Base-by-base conservation (phyloP, 23 red algal genomes). In the Gracilaria domingensis region DNA sequence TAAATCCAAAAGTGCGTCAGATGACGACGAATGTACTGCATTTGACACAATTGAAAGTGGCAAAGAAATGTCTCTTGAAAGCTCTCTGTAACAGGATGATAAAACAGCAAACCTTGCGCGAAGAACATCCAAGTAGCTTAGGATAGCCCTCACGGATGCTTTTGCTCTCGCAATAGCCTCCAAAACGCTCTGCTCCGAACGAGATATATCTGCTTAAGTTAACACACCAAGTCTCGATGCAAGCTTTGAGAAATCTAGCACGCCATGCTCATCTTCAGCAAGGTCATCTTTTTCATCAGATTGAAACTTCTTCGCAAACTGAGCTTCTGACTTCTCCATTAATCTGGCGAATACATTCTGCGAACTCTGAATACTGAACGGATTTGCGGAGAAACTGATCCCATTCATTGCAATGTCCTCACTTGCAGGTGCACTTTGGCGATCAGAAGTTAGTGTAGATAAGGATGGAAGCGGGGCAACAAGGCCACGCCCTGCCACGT, bases 1-100 rank as follows among this genome's bases (percentile, higher is more conserved):
- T 44, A 83, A 79, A 36, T 87, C 84, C 78, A 88, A 75, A 21
- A 95, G 45, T 50, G 93, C 86, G 57, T 95, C 93, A 13, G 38
- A 45, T 4, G 93, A 90, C 13, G 86, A 64, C 13, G 74, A 95
- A 58, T 95, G 87, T 21, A 95, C 75, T 1, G 93, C 86, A 66
- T 49, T 69, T 44, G 93, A 79, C 11, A 89, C 84, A 24, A 80
- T 45, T 33, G 75, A 28, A 23, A 80, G 57, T n/a, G 81, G 86
- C 8, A 95, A 18, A 30, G 75, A 16, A 21, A n/a, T 36, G 42
- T 73, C 69, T 51, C 59, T 70, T 11, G 87, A 81, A 20, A 82
- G 44, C 62, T 89, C 69, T 24, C 83, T 67, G 40, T 81, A 56
- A 30, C 58, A 58, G 21, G 84, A 81, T 35, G 92, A 83, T 33